Evolutionary conservation across 345 rosid genomes (phyloP).

Genomic region (Passiflora organensis): DNA sequence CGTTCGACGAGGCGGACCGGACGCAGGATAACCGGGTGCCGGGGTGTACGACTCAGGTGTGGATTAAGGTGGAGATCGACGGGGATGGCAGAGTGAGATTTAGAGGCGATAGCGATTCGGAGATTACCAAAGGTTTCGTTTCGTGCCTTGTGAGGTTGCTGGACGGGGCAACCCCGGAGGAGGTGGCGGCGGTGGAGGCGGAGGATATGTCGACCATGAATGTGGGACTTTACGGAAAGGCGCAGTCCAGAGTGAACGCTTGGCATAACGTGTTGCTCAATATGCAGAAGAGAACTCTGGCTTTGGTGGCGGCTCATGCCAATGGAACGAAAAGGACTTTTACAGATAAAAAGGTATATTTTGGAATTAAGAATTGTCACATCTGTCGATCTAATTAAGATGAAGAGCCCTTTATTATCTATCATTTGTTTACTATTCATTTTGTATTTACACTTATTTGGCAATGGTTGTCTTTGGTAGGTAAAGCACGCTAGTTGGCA

Average conservation of each 20-base stretch:
- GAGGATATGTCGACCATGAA: conserved; percentile 74
- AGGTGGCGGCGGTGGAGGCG: conserved; percentile 52
- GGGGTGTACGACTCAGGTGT: conserved; percentile 88
- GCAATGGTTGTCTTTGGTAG: no score
- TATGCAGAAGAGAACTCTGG: no score
- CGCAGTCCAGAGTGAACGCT: conserved; percentile 46
- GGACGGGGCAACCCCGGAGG: conserved; percentile 75
- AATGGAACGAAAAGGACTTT: no score
- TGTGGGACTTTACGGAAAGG: conserved; percentile 60
- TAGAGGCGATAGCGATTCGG: conserved; percentile 81
- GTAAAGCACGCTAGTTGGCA: no score
- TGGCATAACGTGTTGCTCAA: no score
- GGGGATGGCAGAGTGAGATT: conserved; percentile 57
- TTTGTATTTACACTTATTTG: no score
- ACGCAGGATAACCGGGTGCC: conserved; percentile 48
- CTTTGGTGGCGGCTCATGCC: no score
- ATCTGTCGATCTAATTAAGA: no score
- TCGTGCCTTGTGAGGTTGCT: conserved; percentile 72
- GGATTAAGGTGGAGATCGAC: conserved; percentile 59
- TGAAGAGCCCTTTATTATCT: no score
- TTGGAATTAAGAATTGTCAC: no score
- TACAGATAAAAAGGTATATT: no score
- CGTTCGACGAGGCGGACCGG: conserved; percentile 63
- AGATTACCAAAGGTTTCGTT: conserved; percentile 73
- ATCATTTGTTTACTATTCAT: no score